Base-by-base conservation (phyloP, 1,139 yeast species). In the Candida buenavistaensis region DNA sequence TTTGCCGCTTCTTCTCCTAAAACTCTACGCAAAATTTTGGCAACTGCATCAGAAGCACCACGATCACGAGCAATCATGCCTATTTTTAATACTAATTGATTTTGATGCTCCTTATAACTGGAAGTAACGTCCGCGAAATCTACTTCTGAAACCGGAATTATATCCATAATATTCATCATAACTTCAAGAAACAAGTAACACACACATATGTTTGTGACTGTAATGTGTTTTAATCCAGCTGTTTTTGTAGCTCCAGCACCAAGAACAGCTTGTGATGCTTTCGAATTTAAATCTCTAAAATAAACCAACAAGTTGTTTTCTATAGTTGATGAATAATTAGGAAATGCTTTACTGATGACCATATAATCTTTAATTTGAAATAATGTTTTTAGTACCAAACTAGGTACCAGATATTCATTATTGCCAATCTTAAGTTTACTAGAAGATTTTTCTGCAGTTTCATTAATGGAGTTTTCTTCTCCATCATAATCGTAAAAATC, bases 161-260 rank as follows among this genome's bases (percentile, higher is more conserved):
- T 14, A 2, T 41, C 36, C 33, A 67, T 47, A 4, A 66, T 48
- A 1, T 52, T 50, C 9, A 64, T 44, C 60, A 57, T 46, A 64
- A 68, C 57, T 61, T 75, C 59, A 61, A 70, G 49, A 58, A 75
- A 56, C 2, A 82, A 77, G 26, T 87, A 78, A 25, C 24, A 84
- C 64, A 0, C 90, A 84, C 38, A 85, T 57, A 53, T 84, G 88
- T 46, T 80, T 81, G 2, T 23, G 24, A 23, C 39, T 4, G 88
- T 81, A 32, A 85, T 84, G 49, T 83, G 89, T 46, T 77, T 80
- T 37, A 85, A 63, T 0, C 88, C 89, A 0, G 90, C 88, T 0
- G 88, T 77, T 42, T 80, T 63, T 1, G 87, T 82, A 0, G 94
- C 94, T 23, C 87, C 88, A 1, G 92, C 90, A 30, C 82, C 84